phyloP scores from a whole-genome alignment of 768 basidiomycete species.

The Lentinus tigrinus region DNA sequence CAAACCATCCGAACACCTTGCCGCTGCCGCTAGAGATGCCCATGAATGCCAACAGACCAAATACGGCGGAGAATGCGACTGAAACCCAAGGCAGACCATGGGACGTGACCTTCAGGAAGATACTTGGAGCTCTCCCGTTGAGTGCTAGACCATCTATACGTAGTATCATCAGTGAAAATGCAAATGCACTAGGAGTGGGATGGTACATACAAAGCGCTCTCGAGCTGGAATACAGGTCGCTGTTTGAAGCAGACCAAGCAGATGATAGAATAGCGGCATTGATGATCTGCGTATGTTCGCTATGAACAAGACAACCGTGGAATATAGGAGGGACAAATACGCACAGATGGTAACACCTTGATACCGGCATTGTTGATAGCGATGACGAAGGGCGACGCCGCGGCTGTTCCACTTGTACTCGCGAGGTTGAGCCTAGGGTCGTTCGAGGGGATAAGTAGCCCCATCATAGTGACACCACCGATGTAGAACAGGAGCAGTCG shows the following conservation, averaged over 20 bases:
- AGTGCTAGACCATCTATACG: conserved; percentile 50
- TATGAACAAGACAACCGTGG: not conserved
- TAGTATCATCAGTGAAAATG: not conserved
- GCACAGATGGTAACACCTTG: conserved; percentile 50
- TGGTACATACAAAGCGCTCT: conserved; percentile 35
- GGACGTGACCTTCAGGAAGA: conserved; percentile 41
- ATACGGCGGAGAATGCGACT: conserved; percentile 27
- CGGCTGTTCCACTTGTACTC: conserved; percentile 33
- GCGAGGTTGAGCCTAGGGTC: conserved; percentile 39
- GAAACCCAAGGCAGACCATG: conserved; percentile 47
- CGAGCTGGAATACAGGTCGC: conserved; percentile 40
- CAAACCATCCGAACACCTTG: conserved; percentile 39
- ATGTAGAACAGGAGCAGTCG: conserved; percentile 51
- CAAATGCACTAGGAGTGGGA: not conserved
- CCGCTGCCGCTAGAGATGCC: conserved; percentile 35
- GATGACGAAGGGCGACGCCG: conserved; percentile 57
- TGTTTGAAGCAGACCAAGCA: conserved; percentile 42
- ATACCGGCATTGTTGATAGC: conserved; percentile 57
- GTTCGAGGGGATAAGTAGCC: conserved; percentile 49
- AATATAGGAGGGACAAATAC: too few species aligned
- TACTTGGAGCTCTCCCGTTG: conserved; percentile 50
- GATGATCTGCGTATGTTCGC: conserved; percentile 23
- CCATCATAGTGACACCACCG: conserved; percentile 42
- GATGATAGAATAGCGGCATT: conserved; percentile 30
- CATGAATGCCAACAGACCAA: conserved; percentile 43